These are phyloP conservation scores for Laguncularia racemosa DNA, from an alignment of 345 rosid species.

Conservation along the genomic window DNA sequence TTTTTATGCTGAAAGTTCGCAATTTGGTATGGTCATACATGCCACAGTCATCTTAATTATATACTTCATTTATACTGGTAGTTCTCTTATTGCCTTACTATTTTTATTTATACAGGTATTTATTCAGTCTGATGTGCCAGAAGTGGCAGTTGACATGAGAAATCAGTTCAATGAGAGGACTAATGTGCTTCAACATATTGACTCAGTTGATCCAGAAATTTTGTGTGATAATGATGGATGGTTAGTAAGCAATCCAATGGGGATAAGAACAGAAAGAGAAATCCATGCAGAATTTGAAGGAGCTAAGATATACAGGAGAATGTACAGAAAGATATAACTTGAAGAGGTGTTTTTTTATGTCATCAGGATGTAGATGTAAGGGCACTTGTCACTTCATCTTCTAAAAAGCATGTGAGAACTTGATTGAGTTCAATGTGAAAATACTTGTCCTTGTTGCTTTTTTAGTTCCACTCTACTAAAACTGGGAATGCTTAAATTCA, in stretches of 20 bases:
- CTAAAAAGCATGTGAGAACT: too few relatives aligned
- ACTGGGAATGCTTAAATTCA: too few relatives aligned
- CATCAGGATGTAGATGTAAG: background rate
- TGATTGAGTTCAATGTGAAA: too few relatives aligned
- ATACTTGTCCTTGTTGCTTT: too few relatives aligned
- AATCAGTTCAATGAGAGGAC: constrained; percentile 55
- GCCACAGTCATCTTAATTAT: too few relatives aligned
- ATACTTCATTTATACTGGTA: background rate
- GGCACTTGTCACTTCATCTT: too few relatives aligned
- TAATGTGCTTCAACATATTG: constrained; percentile 35
- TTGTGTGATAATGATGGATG: constrained; percentile 56
- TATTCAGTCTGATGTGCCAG: constrained; percentile 83
- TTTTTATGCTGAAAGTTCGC: too few relatives aligned
- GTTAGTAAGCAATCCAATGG: constrained; percentile 70
- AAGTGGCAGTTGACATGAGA: constrained; percentile 83
- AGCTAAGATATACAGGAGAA: constrained; percentile 64
- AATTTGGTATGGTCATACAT: too few relatives aligned
- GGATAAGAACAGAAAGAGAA: constrained; percentile 84
- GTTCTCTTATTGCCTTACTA: background rate
- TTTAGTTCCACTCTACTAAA: too few relatives aligned
- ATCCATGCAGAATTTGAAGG: constrained; percentile 81
- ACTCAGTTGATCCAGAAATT: constrained; percentile 22
- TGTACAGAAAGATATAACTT: constrained; percentile 32
- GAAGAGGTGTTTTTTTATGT: background rate
- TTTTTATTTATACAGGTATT: constrained; percentile 43